Conservation (phyloP, 2,329 filamentous ascomycete genomes). For the Cladosporium sp. region DNA sequence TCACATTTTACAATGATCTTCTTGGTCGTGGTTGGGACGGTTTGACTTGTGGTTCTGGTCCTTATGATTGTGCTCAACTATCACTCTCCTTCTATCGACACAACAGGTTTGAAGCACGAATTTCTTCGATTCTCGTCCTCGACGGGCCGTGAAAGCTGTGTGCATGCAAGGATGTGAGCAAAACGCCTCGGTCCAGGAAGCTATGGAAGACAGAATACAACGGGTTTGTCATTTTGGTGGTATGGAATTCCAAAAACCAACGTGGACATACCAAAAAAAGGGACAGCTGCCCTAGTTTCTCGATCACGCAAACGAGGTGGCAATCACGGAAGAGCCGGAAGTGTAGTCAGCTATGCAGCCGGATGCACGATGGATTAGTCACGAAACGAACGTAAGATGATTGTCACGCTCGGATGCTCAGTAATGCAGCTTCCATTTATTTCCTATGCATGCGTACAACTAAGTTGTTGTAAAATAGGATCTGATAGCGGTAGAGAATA, state of each 20-base stretch:
- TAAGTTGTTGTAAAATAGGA: not conserved
- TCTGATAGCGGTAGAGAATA: not conserved
- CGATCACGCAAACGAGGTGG: constrained; percentile 1
- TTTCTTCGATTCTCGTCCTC: not conserved
- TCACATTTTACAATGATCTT: not conserved
- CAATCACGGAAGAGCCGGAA: constrained; percentile 8
- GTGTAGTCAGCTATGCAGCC: constrained; percentile 5
- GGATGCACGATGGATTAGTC: not conserved
- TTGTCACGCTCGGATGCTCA: not conserved
- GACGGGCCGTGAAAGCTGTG: not conserved
- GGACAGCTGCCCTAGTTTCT: not conserved
- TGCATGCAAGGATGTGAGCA: not conserved
- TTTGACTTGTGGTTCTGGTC: too few species aligned
- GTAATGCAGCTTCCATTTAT: not conserved
- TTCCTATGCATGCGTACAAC: not conserved
- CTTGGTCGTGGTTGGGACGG: not conserved
- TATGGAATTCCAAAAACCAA: not conserved
- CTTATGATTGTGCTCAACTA: not conserved
- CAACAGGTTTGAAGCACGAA: not conserved
- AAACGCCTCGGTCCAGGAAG: not conserved
- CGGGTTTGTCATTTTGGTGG: not conserved
- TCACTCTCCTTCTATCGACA: not conserved
- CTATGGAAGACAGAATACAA: not conserved
- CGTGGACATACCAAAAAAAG: not conserved
- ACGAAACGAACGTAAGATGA: not conserved